A percentile compares a stretch with the other conserved stretches of the same genome.
Conservation (phyloP, 169 alveolate species). For the Babesia ovis region DNA sequence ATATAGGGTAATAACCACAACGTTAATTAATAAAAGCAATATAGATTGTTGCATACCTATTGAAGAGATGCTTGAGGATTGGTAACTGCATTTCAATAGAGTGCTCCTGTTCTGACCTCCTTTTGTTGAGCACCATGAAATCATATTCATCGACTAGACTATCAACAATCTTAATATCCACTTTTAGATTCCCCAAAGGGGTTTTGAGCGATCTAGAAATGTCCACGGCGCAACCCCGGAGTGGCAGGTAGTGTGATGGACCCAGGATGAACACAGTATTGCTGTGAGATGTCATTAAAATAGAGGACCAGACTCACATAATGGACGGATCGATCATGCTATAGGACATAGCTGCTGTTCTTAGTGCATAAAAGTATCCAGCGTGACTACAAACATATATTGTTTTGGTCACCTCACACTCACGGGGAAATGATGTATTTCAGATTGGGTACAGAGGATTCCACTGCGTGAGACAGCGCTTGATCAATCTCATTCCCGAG, state of each 20-base stretch:
- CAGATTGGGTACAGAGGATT: neutral
- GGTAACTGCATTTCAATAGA: constrained; percentile 90
- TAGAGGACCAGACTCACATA: constrained; percentile 42
- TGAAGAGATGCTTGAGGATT: constrained; percentile 76
- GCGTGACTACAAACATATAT: constrained; percentile 84
- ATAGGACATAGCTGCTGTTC: constrained; percentile 90
- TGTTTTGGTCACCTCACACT: neutral
- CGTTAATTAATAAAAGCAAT: constrained; percentile 9
- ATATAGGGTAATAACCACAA: neutral
- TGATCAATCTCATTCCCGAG: constrained; percentile 29
- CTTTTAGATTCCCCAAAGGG: constrained; percentile 89
- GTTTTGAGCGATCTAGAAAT: constrained; percentile 75
- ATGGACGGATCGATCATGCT: constrained; percentile 75
- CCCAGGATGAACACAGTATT: constrained; percentile 89
- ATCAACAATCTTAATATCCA: constrained; percentile 72
- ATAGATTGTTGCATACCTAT: constrained; percentile 26
- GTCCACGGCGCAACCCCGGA: constrained; percentile 86
- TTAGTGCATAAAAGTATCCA: constrained; percentile 90
- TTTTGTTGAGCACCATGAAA: constrained; percentile 64
- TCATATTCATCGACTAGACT: constrained; percentile 33
- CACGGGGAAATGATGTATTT: constrained; percentile 68
- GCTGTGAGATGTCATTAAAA: constrained; percentile 41
- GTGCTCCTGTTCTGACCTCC: constrained; percentile 87
- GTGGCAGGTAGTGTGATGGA: constrained; percentile 90
- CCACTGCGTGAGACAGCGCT: constrained; percentile 3